These are phyloP conservation scores for Mycena rebaudengoi DNA, from an alignment of 768 basidiomycete species.

Conservation along the genomic window DNA sequence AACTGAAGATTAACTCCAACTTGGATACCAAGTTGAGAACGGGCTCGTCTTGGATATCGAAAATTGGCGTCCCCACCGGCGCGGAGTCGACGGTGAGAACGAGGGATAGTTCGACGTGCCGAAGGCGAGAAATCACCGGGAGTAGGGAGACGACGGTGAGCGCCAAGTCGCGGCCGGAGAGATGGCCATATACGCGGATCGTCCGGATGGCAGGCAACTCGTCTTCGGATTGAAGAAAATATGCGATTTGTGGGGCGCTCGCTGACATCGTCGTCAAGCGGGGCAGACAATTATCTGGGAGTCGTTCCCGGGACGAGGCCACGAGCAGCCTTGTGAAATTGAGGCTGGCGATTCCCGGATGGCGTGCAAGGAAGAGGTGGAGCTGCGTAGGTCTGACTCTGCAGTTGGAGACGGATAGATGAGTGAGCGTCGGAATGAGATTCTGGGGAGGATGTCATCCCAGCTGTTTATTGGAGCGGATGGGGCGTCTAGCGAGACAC, in stretches of 20 bases:
- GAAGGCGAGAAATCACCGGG: constrained; percentile 12
- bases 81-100: constrained; percentile 17
- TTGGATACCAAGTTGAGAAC: constrained; percentile 13
- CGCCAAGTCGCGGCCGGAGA: constrained; percentile 17
- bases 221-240: constrained; percentile 20
- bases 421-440: constrained; percentile 21
- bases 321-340: constrained; percentile 15
- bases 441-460: constrained; percentile 7
- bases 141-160: constrained; percentile 14
- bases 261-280: constrained; percentile 4
- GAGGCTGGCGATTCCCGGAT: constrained; percentile 17
- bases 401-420: constrained; percentile 12
- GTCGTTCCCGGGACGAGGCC: constrained; percentile 18
- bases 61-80: neutral
- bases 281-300: constrained; percentile 15
- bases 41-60: constrained; percentile 8
- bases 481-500: constrained; percentile 14
- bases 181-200: constrained; percentile 16
- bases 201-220: neutral
- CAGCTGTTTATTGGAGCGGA: constrained; percentile 1
- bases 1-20: constrained; percentile 18
- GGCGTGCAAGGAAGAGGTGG: constrained; percentile 23
- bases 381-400: constrained; percentile 16
- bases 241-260: constrained; percentile 9
- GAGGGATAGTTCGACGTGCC: constrained; percentile 2